Base-by-base conservation (phyloP, 257 asterid species). In the Anisodus acutangulus region DNA sequence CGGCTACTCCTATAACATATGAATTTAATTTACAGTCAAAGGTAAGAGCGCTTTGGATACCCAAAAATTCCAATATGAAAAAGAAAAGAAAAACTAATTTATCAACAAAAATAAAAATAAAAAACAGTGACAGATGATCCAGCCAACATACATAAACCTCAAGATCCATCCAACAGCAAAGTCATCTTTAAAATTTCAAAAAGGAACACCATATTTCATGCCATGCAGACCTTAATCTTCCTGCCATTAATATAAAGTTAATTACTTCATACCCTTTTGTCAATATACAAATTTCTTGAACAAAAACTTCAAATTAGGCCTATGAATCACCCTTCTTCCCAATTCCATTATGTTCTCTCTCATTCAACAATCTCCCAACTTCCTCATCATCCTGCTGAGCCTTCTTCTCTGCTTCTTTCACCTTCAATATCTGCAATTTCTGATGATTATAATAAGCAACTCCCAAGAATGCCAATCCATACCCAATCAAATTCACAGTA, bases 371-470 rank as follows among this genome's bases (percentile, higher is more conserved):
- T 31, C 85, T 87, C 60, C 90, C 95, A 1, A 82, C 62, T 68
- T 93, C 95, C 67, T 86, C 95, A 3, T 89, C 96, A 0, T 87
- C 84, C 81, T 81, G 78, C 84, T 87, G 91, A 4, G 84, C 16
- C 88, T 89, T 92, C 90, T 89, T 89, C 84, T 89, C 93, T 3
- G 89, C 91, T 31, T 93, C 97, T 64, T 89, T 91, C 0, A 94
- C 95, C 91, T 93, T 93, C 89, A 92, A 10, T 8, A 90, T 94
- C 90, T 92, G 95, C 95, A 93, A 84, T 54, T 93, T 93, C 16
- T 91, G 80, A 88, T 92, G 96, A 70, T 93, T 93, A 49, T 93
- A 93, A 63, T 86, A 93, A 3, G 86, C 95, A 3, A 93, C 97
- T 1, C 95, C 97, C 76, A 92, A 19, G 69, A 93, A 93, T 4